phyloP scores from a whole-genome alignment of 2,329 filamentous ascomycete species.

The Talaromyces marneffei region DNA sequence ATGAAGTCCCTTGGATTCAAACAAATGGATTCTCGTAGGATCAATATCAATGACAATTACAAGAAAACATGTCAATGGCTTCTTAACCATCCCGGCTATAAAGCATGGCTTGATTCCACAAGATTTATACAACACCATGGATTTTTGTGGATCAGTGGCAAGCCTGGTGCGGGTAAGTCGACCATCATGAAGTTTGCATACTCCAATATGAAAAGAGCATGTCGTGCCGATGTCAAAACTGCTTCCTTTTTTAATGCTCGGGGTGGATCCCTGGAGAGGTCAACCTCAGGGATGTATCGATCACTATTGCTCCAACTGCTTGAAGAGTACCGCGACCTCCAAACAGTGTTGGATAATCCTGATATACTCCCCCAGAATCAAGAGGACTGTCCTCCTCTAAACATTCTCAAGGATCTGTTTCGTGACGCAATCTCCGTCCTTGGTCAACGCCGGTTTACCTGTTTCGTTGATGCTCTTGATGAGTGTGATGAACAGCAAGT shows the following conservation, averaged over 20 bases:
- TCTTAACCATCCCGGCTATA: constrained; percentile 2
- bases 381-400: constrained; percentile 23
- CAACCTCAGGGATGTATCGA: constrained; percentile 24
- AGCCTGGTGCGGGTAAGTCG: constrained; percentile 34
- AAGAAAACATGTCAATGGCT: constrained; percentile 12
- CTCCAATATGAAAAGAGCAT: constrained; percentile 3
- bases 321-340: constrained; percentile 19
- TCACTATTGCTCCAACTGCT: constrained; percentile 26
- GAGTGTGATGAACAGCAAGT: constrained; percentile 40
- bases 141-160: constrained; percentile 38
- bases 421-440: constrained; percentile 15
- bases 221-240: background rate
- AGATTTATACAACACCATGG: constrained; percentile 22
- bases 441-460: constrained; percentile 19
- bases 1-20: constrained; percentile 8
- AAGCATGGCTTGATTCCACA: constrained; percentile 31
- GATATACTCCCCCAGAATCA: constrained; percentile 16
- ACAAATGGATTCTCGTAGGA: constrained; percentile 7
- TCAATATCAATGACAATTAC: background rate
- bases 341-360: constrained; percentile 6
- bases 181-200: constrained; percentile 31
- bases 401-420: constrained; percentile 19
- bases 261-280: constrained; percentile 21
- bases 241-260: constrained; percentile 31
- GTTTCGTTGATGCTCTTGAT: constrained; percentile 44